Base-by-base conservation (phyloP, 345 rosid species). In the Citrus inodora region DNA sequence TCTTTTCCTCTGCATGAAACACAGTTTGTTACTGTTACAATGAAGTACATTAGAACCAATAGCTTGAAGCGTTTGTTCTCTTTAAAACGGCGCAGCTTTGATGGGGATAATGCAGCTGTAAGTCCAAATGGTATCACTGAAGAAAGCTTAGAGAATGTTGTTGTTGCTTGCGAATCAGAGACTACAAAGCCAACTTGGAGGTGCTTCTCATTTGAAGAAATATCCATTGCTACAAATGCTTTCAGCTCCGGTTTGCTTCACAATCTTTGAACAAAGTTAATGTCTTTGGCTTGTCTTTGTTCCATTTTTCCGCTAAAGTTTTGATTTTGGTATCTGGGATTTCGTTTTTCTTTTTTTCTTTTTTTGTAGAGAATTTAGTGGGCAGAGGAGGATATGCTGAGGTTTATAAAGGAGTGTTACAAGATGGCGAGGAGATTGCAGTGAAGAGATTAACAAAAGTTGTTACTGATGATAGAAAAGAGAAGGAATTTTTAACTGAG, bases 331-430 rank as follows among this genome's bases (percentile, higher is more conserved):
- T 78, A 30, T 80, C 32, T n/a, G 21, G 76, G 60, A 46, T 46
- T 11, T 7, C 40, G 33, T 32, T 32, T 32, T 37, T 37, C 1
- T 7, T 6, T 5, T 42, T 42, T 11, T 13, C 3, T 42, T 2
- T 13, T 46, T 53, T 70, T 33, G 48, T 74, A 90, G 97, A 89
- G 69, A 93, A 92, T 76, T 37, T 96, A 82, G 97, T 90, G 8
- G 99, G 97, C 22, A 90, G 84, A 90, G 95, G 98, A 85, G 98
- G 99, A 42, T 92, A 90, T 79, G 97, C 99, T 33, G 97, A 92
- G 79, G 98, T 96, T 11, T 96, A 96, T 76, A 94, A 82, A 77
- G 98, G 99, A 53, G 78, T 82, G 17, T 46, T 89, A 25, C 62
- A 65, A 27, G 81, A 80, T 25, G 91, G 92, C 17, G 94, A 89